Evolutionary conservation across 225 moss, liverwort and hornwort genomes (phyloP).

Genomic region (Climacium dendroides): DNA sequence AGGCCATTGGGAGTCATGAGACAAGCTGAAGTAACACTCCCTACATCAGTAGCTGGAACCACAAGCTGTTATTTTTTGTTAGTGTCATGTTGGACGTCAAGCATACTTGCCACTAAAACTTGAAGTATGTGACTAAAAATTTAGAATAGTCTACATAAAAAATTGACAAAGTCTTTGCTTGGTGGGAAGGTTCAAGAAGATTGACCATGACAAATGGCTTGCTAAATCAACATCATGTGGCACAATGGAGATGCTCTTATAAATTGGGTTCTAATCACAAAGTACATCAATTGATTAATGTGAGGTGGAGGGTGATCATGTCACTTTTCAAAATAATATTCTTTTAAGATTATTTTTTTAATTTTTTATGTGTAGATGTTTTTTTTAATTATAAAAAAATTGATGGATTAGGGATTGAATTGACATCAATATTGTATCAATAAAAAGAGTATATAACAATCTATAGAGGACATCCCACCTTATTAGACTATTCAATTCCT

Average conservation of each 20-base stretch:
- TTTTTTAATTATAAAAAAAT: background rate
- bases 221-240: accelerated
- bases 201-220: accelerated
- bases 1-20: accelerated
- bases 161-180: background rate
- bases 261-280: background rate
- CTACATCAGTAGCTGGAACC: accelerated
- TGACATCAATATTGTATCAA: background rate
- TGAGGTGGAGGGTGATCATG: background rate
- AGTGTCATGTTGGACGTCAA: accelerated
- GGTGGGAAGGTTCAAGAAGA: no score
- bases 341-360: background rate
- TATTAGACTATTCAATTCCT: background rate
- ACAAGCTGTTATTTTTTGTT: accelerated
- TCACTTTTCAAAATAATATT: background rate
- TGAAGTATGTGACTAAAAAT: background rate
- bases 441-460: background rate
- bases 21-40: accelerated
- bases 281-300: background rate
- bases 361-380: background rate
- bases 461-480: accelerated
- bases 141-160: accelerated
- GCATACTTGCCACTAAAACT: accelerated
- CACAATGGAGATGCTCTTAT: no score
- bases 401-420: background rate